Evolutionary conservation across 192 early-diverging fungal species (phyloP), one percentile per base, ranked within the genome.

Genomic region (Mortierella hygrophila): DNA sequence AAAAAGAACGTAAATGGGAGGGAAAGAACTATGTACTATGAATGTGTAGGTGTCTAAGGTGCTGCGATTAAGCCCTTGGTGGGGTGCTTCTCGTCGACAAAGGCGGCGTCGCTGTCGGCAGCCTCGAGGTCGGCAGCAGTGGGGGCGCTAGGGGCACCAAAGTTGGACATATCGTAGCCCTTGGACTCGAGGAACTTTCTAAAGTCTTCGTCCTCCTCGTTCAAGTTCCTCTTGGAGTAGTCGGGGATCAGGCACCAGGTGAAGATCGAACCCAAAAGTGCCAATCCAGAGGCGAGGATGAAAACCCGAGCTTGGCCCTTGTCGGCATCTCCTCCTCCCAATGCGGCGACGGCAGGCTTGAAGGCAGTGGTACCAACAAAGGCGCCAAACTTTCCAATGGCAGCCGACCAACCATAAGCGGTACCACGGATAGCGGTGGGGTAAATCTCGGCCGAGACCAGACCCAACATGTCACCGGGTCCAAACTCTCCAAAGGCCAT

Each of bases 341-440:
- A 83, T 7, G 78, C 63, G 2, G 68, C 52, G 26, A 88, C 60
- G 26, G 88, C 85, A 15, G 85, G 78, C 42, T 85, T 83, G 71
- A 89, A 88, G 52, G 87, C 89, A 47, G 82, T 68, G 7, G 88
- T 91, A 60, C 89, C 90, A 69, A 78, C 80, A 68, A 83, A 82
- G 49, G 77, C 68, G 11, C 68, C 77, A 18, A 78, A 13, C 69
- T 80, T 73, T 49, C 78, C 78, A 38, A 74, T 80, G 10, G 87
- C 89, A 40, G 90, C 90, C 75, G 87, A 90, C 52, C 89, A 80
- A 54, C 89, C 90, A 70, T 85, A 90, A 79, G 88, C 81, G 10
- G 83, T 86, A 20, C 89, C 90, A 76, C 89, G 87, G 60, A 88
- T 88, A 18, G 90, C 88, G 38, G 89, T 90, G 37, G 89, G 90